A percentile compares a stretch with the other conserved stretches of the same genome.
Conservation (phyloP, 441 rosid genomes). For the Jatropha podagrica region DNA sequence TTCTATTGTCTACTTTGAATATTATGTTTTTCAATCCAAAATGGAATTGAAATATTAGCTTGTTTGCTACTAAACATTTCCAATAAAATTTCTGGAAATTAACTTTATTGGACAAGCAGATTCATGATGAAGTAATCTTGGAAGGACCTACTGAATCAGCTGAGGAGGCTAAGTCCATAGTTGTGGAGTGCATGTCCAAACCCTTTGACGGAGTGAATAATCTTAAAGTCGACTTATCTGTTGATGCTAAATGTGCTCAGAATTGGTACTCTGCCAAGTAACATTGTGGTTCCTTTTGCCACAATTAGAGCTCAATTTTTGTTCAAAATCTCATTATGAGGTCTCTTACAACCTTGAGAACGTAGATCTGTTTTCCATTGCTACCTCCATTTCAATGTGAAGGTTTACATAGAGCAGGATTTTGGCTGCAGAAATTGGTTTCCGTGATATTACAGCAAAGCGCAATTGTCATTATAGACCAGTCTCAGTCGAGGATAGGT, state of each 20-base stretch:
- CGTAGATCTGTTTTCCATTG: background rate
- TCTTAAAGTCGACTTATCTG: constrained; percentile 76
- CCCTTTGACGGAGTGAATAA: constrained; percentile 79
- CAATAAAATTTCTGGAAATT: constrained; percentile 13
- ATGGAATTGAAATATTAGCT: background rate
- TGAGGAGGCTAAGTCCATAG: constrained; percentile 75
- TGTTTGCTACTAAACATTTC: background rate
- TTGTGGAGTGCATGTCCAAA: constrained; percentile 83
- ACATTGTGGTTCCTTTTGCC: constrained; percentile 1
- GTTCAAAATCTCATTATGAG: background rate
- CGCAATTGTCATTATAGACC: background rate
- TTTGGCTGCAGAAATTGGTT: constrained; percentile 9
- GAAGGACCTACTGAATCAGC: constrained; percentile 97
- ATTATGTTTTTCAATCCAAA: background rate
- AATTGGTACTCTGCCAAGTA: constrained; percentile 92
- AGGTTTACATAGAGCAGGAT: constrained; percentile 1
- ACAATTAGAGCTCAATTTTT: constrained; percentile 11
- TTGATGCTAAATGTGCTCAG: constrained; percentile 93
- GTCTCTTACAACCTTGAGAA: background rate
- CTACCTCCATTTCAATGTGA: background rate
- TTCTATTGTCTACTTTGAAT: background rate
- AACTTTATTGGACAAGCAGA: constrained; percentile 45
- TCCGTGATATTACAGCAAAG: background rate
- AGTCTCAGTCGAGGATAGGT: background rate
- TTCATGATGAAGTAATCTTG: constrained; percentile 97